Evolutionary conservation across 2,329 filamentous ascomycete species (phyloP).

Genomic region (Aspergillus neotritici): DNA sequence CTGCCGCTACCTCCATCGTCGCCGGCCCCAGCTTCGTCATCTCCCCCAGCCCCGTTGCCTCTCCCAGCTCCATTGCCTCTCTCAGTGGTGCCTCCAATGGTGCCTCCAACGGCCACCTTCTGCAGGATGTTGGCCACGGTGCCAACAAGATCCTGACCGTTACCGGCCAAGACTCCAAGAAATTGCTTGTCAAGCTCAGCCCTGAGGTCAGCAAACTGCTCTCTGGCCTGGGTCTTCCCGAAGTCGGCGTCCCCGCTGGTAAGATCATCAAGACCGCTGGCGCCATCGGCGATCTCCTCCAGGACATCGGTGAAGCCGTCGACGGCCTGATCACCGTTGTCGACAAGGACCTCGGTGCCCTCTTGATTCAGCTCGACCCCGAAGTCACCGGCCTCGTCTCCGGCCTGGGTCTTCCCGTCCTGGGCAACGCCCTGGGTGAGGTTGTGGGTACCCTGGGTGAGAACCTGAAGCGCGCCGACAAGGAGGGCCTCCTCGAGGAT

Average conservation of each 20-base stretch:
- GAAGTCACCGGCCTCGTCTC: slow-evolving; percentile 23
- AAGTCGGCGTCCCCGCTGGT: slow-evolving; percentile 22
- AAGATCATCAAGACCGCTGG: slow-evolving; percentile 22
- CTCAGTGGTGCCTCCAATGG: too few species aligned
- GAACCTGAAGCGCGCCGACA: slow-evolving; percentile 25
- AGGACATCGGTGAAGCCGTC: slow-evolving; percentile 18
- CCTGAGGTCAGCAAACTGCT: slow-evolving; percentile 26
- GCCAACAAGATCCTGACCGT: slow-evolving; percentile 27
- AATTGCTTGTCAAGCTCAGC: slow-evolving; percentile 28
- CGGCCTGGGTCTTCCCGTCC: slow-evolving; percentile 24
- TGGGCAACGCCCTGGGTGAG: slow-evolving; percentile 24
- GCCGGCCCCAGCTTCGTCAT: too few species aligned
- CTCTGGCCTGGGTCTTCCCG: slow-evolving; percentile 24
- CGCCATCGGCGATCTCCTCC: slow-evolving; percentile 22
- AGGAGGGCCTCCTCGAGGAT: slow-evolving; percentile 24
- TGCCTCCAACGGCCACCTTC: slow-evolving; percentile 22
- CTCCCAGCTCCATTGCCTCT: too few species aligned
- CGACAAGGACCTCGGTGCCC: slow-evolving; percentile 23
- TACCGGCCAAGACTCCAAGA: slow-evolving; percentile 20
- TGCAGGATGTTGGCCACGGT: slow-evolving; percentile 24
- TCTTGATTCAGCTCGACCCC: slow-evolving; percentile 28
- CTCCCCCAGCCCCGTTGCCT: too few species aligned
- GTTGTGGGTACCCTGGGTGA: slow-evolving; percentile 23
- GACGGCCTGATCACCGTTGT: slow-evolving; percentile 29
- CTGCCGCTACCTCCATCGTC: slow-evolving; percentile 7